phyloP scores from a whole-genome alignment of 106 monocot genomes.

The Platanthera guangdongensis region DNA sequence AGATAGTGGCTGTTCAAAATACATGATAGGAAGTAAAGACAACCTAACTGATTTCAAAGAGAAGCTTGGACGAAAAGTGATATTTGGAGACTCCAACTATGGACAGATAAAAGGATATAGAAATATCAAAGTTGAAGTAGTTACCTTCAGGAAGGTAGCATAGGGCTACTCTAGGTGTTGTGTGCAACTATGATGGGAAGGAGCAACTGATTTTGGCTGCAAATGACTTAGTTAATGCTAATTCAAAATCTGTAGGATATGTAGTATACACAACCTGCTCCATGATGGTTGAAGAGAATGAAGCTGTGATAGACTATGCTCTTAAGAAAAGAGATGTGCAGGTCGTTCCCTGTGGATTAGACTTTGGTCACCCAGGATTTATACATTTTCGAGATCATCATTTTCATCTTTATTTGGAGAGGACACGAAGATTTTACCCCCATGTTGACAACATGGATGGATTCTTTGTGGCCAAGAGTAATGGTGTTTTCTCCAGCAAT shows the following conservation, averaged over 20 bases:
- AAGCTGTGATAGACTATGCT: conserved; percentile 92
- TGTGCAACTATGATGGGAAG: no score
- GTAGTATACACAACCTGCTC: conserved; percentile 98
- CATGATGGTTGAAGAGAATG: conserved; percentile 88
- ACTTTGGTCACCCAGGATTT: conserved; percentile 90
- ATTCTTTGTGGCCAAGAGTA: conserved; percentile 98
- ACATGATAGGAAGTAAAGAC: no score
- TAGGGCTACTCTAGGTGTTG: no score
- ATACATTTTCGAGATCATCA: conserved; percentile 81
- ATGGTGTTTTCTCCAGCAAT: no score
- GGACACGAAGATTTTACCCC: conserved; percentile 94
- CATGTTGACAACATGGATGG: conserved; percentile 99
- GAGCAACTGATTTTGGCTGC: conserved; percentile 96
- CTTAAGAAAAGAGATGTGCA: conserved; percentile 88
- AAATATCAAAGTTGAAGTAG: no score
- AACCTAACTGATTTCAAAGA: no score
- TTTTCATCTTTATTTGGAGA: conserved; percentile 87
- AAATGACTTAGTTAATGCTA: conserved; percentile 92
- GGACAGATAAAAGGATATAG: no score
- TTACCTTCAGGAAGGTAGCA: no score
- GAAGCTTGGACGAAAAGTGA: no score
- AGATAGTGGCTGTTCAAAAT: no score
- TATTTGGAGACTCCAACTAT: no score
- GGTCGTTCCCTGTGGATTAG: conserved; percentile 88
- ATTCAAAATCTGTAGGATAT: conserved; percentile 92